Evolutionary conservation across 2,329 filamentous ascomycete genomes (phyloP), one percentile per base, ranked within the genome.

Genomic region (Verticillium nubilum): DNA sequence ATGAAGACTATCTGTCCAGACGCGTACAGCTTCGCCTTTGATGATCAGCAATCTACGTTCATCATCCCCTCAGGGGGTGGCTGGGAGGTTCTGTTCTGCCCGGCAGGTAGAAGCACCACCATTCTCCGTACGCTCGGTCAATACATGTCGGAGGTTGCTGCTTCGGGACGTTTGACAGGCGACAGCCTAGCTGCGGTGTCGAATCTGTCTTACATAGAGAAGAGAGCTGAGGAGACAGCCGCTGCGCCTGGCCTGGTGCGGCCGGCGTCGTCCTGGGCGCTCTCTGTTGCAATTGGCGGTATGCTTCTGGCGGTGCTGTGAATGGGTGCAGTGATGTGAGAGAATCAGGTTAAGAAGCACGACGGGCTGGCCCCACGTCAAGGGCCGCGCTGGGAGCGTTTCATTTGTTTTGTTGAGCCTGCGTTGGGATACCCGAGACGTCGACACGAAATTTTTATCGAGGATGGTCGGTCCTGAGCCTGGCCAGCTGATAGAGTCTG

Each of bases 1-100:
- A 89, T 90, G 58, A 95, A 96, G 76, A 76, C 74, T 3, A 81
- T 94, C 13, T 96, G 91, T 69, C 91, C 91, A 1, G 91, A 96
- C 73, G 91, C 91, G 2, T 96, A 95, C 74, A 91, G 88, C 68
- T 96, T 84, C 70, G 87, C 89, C 56, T 85, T 84, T 71, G 82
- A 86, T 64, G 83, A 86, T 67, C 74, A 78, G 62, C 75, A 76
- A 29, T 84, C 80, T 17, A 87, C 85, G 0, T 88, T 87, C 66
- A 84, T 86, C 65, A 77, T 87, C 35, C 85, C 85, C 2, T 78
- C 72, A 12, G 90, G 91, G 19, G 89, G 88, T 25, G 90, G 90
- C 0, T 95, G 90, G 79, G 86, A 93, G 70, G 81, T 95, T 15
- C 81, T 89, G 10, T 91, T 95, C 71, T 95, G 91, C 70, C 91